Base-by-base conservation (phyloP, 441 rosid genomes). In the Eutrema salsugineum region DNA sequence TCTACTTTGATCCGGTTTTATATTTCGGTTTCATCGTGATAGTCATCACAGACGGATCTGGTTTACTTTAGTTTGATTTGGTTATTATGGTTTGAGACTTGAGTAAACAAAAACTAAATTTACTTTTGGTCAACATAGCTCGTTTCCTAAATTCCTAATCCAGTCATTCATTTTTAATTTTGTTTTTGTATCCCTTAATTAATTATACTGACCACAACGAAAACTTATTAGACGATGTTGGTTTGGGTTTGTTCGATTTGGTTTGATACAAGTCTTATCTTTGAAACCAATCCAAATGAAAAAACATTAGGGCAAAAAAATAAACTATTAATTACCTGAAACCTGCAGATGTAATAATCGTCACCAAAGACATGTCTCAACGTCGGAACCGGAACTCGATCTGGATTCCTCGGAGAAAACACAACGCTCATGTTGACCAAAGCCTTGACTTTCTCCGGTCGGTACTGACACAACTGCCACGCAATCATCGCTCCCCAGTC, bases 401-500 rank as follows among this genome's bases (percentile, higher is more conserved):
- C 58, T 4, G 44, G 71, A 17, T 63, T 68, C 28, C 78, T 78
- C 2, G 78, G 81, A 68, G 68, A 12, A 11, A 55, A 72, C 12
- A 43, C 49, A 12, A 72, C 75, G 17, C 75, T 72, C 75, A 72
- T 72, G 50, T 59, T 72, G 2, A 78, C 75, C 49, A 78, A 4
- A 43, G 81, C 81, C 15, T 72, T 68, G n/a, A 78, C 81, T 68
- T 68, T 78, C 39, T 78, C 78, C 20, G 78, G 78, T 11, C 81
- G 32, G 14, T 66, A 72, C 16, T 5, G 32, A 55, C 81, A 72
- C 62, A 78, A 6, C 12, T 78, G 73, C 81, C 81, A 78, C 67
- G 78, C 81, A 8, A 78, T 42, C 73, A 78, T 48, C 50, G 81
- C 78, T 33, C 81, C 81, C 81, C 81, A 78, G 32, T 78, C 81